A percentile compares a stretch with the other conserved stretches of the same genome.
Evolutionary conservation across 73 alveolate species (phyloP).

Genomic region (Diophrys sp.): DNA sequence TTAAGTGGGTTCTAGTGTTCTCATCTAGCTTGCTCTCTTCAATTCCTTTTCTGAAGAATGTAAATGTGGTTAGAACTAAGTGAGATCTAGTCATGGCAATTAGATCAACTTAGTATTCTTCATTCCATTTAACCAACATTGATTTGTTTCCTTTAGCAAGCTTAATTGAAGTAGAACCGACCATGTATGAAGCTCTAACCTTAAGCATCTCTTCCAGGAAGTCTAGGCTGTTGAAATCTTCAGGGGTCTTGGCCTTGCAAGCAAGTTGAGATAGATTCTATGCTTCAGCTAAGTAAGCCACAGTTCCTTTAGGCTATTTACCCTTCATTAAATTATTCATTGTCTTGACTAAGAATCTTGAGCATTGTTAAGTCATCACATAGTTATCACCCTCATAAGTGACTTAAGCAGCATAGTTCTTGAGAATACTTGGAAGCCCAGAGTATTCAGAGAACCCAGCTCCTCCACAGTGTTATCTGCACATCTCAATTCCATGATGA

Average conservation of each 20-base stretch:
- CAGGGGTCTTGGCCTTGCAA: constrained; percentile 8
- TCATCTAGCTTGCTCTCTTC: constrained; percentile 3
- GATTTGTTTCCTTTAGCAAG: constrained; percentile 22
- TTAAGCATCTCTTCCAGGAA: constrained; percentile 26
- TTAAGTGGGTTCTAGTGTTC: constrained; percentile 7
- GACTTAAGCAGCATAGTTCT: constrained; percentile 26
- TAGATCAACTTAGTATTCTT: constrained; percentile 23
- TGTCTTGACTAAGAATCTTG: constrained; percentile 39
- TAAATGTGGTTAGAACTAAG: constrained; percentile 36
- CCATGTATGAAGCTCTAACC: constrained; percentile 43
- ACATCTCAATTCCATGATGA: constrained; percentile 33
- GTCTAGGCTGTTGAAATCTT: constrained; percentile 26
- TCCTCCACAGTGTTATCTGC: constrained; percentile 63
- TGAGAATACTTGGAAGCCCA: constrained; percentile 44
- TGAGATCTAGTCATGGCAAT: constrained; percentile 38
- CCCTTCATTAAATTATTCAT: constrained; percentile 42
- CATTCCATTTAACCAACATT: constrained; percentile 23
- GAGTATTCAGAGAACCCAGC: constrained; percentile 57
- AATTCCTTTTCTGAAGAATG: constrained; percentile 30
- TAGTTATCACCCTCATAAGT: constrained; percentile 60
- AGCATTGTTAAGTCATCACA: constrained; percentile 53
- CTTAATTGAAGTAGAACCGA: constrained; percentile 8
- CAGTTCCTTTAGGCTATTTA: constrained; percentile 23
- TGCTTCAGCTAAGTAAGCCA: constrained; percentile 28
- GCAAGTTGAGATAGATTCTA: neutral